These are phyloP conservation scores for Talaromyces liani DNA, from an alignment of 495 filamentous ascomycete genomes.

Conservation along the genomic window DNA sequence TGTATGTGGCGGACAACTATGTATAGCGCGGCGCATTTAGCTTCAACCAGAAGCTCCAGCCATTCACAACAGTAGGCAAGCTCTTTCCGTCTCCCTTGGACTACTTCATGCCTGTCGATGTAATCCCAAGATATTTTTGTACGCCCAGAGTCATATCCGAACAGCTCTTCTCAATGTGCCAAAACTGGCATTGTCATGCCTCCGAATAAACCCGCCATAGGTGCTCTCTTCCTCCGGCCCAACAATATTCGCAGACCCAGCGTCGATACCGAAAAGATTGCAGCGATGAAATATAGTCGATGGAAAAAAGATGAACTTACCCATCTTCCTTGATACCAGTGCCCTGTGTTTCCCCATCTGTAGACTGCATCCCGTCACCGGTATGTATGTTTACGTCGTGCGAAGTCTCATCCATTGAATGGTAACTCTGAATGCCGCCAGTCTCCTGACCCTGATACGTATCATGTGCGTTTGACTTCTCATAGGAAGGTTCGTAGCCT, in stretches of 20 bases:
- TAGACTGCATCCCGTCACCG: not conserved
- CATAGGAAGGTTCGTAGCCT: conserved; percentile 20
- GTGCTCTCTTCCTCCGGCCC: not conserved
- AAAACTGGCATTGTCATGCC: not conserved
- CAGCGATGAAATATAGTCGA: conserved; percentile 14
- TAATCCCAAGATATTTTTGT: not conserved
- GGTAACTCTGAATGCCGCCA: conserved; percentile 22
- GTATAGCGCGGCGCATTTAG: not conserved
- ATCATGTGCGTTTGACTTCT: conserved; percentile 35
- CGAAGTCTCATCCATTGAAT: conserved; percentile 30
- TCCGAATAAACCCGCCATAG: not conserved
- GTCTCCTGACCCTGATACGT: conserved; percentile 31
- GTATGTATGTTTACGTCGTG: not conserved
- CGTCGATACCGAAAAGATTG: conserved; percentile 18
- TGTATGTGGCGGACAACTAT: not conserved
- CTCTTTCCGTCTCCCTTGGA: not conserved
- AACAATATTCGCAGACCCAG: not conserved
- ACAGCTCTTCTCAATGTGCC: not conserved
- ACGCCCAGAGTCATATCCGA: not conserved
- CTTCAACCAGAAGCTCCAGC: not conserved
- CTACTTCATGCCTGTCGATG: not conserved
- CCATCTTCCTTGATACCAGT: conserved; percentile 95
- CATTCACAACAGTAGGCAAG: not conserved
- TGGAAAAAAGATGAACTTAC: conserved; percentile 58
- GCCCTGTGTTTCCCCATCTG: conserved; percentile 33